Percentiles rank a stretch among this genome's conserved stretches.
Conservation (phyloP, 148 eudicot genomes). For the Fagopyrum homotropicum region DNA sequence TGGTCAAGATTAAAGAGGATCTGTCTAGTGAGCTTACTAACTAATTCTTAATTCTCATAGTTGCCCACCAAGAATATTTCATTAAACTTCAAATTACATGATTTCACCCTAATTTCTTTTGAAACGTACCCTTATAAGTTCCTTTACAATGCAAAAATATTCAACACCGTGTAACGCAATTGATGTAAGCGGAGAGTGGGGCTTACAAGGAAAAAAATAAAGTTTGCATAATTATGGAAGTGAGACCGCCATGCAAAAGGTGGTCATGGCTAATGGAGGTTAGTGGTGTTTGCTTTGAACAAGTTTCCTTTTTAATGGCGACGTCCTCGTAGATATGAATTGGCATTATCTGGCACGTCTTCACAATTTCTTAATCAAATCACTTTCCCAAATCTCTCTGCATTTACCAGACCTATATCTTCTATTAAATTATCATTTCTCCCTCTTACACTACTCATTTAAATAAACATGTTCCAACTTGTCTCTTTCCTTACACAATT, state of each 20-base stretch:
- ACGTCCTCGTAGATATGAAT: slow-evolving; percentile 10
- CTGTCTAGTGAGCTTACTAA: too few species aligned
- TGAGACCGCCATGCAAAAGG: slow-evolving; percentile 6
- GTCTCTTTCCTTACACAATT: background rate
- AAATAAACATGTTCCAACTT: slow-evolving; percentile 8
- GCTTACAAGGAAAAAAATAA: background rate
- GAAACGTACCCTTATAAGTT: too few species aligned
- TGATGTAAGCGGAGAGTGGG: slow-evolving; percentile 8
- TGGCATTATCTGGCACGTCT: slow-evolving; percentile 9
- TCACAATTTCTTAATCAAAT: background rate
- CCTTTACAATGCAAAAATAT: background rate
- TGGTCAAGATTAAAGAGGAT: too few species aligned
- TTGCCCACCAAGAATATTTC: too few species aligned
- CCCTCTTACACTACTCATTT: slow-evolving; percentile 5
- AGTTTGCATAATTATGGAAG: background rate
- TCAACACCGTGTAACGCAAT: slow-evolving; percentile 9
- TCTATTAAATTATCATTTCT: background rate
- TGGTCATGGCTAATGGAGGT: slow-evolving; percentile 5
- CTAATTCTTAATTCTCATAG: too few species aligned
- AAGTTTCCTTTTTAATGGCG: background rate
- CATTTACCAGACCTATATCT: background rate
- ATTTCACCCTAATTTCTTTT: too few species aligned
- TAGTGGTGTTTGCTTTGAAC: slow-evolving; percentile 1
- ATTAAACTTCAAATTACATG: too few species aligned
- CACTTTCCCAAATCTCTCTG: slow-evolving; percentile 4